A percentile compares a stretch with the other conserved stretches of the same genome.
Evolutionary conservation across 495 filamentous ascomycete species (phyloP).

Genomic region (Aspergillus wentii): DNA sequence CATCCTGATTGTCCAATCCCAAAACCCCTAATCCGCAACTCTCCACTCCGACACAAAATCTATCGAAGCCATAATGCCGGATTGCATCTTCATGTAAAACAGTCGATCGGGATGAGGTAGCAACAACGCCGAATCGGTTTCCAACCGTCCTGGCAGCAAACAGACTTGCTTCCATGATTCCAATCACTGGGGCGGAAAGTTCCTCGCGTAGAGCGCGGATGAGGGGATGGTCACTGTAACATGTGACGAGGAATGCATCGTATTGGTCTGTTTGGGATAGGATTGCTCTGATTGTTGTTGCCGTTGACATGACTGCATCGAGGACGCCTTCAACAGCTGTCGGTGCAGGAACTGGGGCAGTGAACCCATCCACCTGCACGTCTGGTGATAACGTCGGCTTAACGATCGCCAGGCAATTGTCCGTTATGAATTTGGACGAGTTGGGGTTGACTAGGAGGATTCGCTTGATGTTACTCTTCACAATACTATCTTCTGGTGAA

Average conservation of each 20-base stretch:
- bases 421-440: constrained; percentile 42
- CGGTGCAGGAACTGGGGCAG: constrained; percentile 36
- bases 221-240: constrained; percentile 45
- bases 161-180: constrained; percentile 46
- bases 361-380: constrained; percentile 40
- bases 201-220: constrained; percentile 46
- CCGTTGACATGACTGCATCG: constrained; percentile 39
- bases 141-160: constrained; percentile 33
- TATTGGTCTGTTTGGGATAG: constrained; percentile 32
- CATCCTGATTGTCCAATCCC: constrained; percentile 31
- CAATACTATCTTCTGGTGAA: too few species aligned
- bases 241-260: constrained; percentile 46
- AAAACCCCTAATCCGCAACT: constrained; percentile 34
- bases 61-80: constrained; percentile 30
- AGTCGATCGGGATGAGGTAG: constrained; percentile 31
- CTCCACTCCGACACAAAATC: constrained; percentile 35
- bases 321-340: constrained; percentile 41
- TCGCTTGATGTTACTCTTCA: too few species aligned
- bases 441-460: constrained; percentile 47
- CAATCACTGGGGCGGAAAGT: constrained; percentile 34
- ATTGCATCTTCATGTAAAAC: constrained; percentile 36
- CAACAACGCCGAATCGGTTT: constrained; percentile 35
- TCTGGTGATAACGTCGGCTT: constrained; percentile 34
- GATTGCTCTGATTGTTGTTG: constrained; percentile 31
- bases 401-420: constrained; percentile 33